These are phyloP conservation scores for Lipomyces lipofer DNA, from an alignment of 805 yeast genomes.

Conservation along the genomic window DNA sequence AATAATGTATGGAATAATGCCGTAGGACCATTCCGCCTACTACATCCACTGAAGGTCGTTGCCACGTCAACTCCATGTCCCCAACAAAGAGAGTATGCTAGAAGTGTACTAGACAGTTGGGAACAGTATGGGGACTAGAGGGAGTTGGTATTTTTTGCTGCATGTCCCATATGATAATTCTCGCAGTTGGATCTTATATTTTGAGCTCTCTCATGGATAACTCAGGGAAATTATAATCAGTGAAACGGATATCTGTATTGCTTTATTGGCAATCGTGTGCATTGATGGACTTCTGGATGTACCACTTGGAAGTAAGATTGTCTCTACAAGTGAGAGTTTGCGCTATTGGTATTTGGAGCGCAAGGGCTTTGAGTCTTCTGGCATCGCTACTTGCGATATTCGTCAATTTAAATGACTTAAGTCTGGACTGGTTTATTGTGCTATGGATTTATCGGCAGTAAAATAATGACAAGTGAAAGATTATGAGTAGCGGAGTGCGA, in stretches of 20 bases:
- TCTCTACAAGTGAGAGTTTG: neutral
- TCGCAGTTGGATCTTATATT: neutral
- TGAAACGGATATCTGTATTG: no score
- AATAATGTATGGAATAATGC: neutral
- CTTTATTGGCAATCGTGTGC: neutral
- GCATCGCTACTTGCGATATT: no score
- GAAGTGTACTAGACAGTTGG: slow-evolving; percentile 1
- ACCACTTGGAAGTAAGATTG: neutral
- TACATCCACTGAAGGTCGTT: neutral
- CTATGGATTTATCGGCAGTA: no score
- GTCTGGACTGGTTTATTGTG: no score
- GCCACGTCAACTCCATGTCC: slow-evolving; percentile 1
- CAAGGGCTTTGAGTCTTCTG: neutral
- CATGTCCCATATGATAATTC: neutral
- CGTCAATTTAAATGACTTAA: no score
- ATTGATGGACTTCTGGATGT: neutral
- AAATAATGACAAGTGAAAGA: no score
- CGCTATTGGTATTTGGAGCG: neutral
- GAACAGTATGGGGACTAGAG: neutral
- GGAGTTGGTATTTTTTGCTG: neutral
- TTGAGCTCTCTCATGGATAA: neutral
- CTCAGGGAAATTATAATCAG: neutral
- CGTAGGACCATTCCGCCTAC: slow-evolving; percentile 1
- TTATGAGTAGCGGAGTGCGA: no score
- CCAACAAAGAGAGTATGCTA: neutral